Evolutionary conservation across 2,329 filamentous ascomycete genomes (phyloP), one percentile per base, ranked within the genome.

Genomic region (Dactylellina drechsleri): DNA sequence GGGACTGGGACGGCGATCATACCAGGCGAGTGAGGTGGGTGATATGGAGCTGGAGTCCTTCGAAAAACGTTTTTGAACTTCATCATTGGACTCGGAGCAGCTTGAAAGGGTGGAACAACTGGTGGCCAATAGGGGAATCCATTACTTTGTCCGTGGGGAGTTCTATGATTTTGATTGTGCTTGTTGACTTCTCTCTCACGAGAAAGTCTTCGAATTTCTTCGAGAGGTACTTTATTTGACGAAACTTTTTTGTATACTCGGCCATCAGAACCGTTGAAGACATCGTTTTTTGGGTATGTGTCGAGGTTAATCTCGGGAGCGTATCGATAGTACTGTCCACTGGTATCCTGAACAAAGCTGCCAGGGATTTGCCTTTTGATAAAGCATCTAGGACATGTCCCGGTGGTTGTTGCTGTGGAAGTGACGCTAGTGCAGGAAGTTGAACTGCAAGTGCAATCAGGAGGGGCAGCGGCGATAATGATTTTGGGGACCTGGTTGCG

Each of bases 211-310:
- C 64, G 41, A 12, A 74, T 28, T 45, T 74, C 68, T 16, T 74
- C 56, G 20, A 52, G 40, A 18, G 68, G 68, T 8, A 74, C 68
- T 8, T 74, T 74, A 43, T 66, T 54, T 13, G 64, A 60, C 1
- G 68, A 74, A 13, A 74, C 59, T 18, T 50, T 36, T 50, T 47
- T 74, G 50, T 74, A 74, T 0, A 62, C 62, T 36, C 68, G 56
- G n/a, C 62, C 68, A n/a, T 74, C 68, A 16, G 68, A 74, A n/a
- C 68, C 68, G 26, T 43, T 74, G 41, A 66, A 74, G 18, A 74
- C 58, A 52, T 74, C 68, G 4, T 61, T 47, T 23, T 52, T 67
- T 18, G 61, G 40, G 41, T 66, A 66, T 16, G 57, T 66, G 20
- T 66, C 49, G n/a, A 74, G 18, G 28, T 75, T 53, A 20, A 68